Conservation (phyloP, 352 stramenopile genomes). For the Pythium brachiatum region DNA sequence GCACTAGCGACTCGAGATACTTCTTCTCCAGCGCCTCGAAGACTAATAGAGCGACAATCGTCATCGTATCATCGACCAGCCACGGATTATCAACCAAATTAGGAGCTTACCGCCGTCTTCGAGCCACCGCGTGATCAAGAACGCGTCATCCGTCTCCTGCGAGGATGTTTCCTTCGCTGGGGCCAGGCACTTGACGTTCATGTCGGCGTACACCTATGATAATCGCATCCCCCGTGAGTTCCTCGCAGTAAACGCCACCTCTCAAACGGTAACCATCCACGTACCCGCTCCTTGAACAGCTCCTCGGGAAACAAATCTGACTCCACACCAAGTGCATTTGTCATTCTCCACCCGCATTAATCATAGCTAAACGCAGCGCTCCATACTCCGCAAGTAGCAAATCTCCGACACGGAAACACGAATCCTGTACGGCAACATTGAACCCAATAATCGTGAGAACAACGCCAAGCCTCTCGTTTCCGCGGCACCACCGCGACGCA, state of each 20-base stretch:
- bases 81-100: background rate
- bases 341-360: background rate
- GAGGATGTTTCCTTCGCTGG: conserved; percentile 23
- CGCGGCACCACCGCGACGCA: conserved; percentile 1
- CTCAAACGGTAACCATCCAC: background rate
- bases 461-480: background rate
- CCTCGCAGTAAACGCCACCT: too few species aligned
- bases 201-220: conserved; percentile 36
- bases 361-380: background rate
- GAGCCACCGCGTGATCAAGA: conserved; percentile 34
- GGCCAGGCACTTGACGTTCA: conserved; percentile 40
- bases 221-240: background rate
- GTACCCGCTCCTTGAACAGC: conserved; percentile 34
- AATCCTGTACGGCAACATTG: conserved; percentile 24
- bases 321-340: background rate
- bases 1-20: conserved; percentile 32
- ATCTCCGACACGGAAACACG: conserved; percentile 45
- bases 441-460: background rate
- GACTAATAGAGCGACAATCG: conserved; percentile 11
- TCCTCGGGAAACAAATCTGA: conserved; percentile 37
- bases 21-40: conserved; percentile 43
- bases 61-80: background rate
- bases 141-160: conserved; percentile 27
- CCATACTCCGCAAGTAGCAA: conserved; percentile 41
- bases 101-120: conserved; percentile 34